Conservation (phyloP, 2,329 filamentous ascomycete genomes). For the Aureobasidium sp. region DNA sequence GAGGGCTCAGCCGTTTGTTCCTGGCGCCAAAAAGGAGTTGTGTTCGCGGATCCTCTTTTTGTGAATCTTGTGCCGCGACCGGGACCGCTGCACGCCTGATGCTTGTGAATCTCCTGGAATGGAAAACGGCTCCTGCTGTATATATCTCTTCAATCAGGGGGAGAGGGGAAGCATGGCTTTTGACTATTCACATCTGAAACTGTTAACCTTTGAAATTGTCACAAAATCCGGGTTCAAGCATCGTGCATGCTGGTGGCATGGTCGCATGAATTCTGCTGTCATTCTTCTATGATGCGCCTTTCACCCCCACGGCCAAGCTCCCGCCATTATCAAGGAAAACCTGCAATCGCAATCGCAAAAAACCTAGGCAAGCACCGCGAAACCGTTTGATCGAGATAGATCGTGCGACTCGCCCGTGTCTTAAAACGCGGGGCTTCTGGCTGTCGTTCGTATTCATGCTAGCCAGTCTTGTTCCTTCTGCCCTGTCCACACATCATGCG, state of each 20-base stretch:
- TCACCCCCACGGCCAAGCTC: not conserved
- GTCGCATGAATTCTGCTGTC: not conserved
- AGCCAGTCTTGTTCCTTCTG: not conserved
- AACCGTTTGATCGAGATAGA: not conserved
- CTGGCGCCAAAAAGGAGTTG: constrained; percentile 5
- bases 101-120: not conserved
- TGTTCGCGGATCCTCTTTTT: not conserved
- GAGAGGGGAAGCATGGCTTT: not conserved
- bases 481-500: not conserved
- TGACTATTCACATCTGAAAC: not conserved
- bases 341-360: not conserved
- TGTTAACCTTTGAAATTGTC: not conserved
- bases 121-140: not conserved
- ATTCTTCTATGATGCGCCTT: not conserved
- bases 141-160: not conserved
- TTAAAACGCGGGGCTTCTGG: not conserved
- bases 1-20: constrained; percentile 5
- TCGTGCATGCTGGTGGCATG: constrained; percentile 1
- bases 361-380: not conserved
- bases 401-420: not conserved
- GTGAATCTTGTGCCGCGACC: constrained; percentile 4
- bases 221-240: not conserved
- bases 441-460: not conserved
- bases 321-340: not conserved
- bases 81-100: no score